Conservation (phyloP, 148 eudicot species). For the Simmondsia chinensis region DNA sequence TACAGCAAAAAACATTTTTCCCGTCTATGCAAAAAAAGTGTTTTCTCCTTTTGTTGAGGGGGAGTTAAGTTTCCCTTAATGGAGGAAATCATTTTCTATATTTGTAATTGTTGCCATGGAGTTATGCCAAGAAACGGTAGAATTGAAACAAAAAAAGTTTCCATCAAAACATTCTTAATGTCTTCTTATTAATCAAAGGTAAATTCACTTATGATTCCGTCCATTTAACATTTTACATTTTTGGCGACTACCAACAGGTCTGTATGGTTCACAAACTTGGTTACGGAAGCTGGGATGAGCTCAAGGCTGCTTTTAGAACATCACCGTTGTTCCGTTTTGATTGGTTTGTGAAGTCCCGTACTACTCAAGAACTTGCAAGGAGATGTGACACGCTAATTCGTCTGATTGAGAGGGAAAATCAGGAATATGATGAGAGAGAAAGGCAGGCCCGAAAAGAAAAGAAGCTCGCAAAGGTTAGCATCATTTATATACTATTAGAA, state of each 20-base stretch:
- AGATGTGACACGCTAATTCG: conserved; percentile 94
- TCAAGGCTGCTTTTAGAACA: conserved; percentile 91
- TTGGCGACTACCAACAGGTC: conserved; percentile 40
- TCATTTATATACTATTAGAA: neutral
- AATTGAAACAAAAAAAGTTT: too few relatives aligned
- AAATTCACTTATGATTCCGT: neutral
- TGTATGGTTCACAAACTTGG: conserved; percentile 98
- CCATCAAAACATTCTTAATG: too few relatives aligned
- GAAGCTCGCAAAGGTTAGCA: conserved; percentile 80
- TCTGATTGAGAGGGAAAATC: conserved; percentile 90
- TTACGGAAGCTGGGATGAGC: conserved; percentile 98
- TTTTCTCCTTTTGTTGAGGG: too few relatives aligned
- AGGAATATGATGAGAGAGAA: conserved; percentile 90
- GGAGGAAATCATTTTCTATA: too few relatives aligned
- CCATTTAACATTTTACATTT: neutral
- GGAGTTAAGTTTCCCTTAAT: too few relatives aligned
- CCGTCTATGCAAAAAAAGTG: too few relatives aligned
- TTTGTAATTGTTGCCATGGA: too few relatives aligned
- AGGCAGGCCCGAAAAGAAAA: conserved; percentile 98
- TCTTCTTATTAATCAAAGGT: too few relatives aligned
- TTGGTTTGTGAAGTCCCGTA: conserved; percentile 99
- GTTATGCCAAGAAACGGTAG: too few relatives aligned
- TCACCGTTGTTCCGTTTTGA: conserved; percentile 90
- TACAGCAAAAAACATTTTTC: too few relatives aligned
- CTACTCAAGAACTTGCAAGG: conserved; percentile 95